Evolutionary conservation across 2,329 filamentous ascomycete species (phyloP).

Genomic region (Alternaria ethzedia): DNA sequence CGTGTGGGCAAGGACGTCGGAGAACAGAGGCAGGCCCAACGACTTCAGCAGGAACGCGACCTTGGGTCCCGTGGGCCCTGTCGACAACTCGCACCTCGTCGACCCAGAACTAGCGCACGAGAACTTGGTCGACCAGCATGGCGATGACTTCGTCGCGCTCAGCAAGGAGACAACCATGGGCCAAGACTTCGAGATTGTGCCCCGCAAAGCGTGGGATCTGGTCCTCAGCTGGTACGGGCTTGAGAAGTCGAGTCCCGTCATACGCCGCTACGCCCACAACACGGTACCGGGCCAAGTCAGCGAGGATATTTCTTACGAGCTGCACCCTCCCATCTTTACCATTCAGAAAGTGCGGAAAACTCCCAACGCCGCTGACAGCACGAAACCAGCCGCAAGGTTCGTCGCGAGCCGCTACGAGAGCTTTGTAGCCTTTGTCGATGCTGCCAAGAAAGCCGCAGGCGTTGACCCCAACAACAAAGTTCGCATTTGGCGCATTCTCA

Average conservation of each 20-base stretch:
- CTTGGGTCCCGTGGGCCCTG: slow-evolving; percentile 73
- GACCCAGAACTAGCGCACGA: slow-evolving; percentile 31
- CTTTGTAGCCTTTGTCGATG: slow-evolving; percentile 76
- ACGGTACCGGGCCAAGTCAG: slow-evolving; percentile 64
- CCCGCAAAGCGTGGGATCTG: slow-evolving; percentile 80
- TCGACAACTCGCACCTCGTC: slow-evolving; percentile 83
- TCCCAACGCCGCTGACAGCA: slow-evolving; percentile 66
- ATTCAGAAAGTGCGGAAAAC: slow-evolving; percentile 78
- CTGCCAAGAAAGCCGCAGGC: slow-evolving; percentile 71
- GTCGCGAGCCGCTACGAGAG: slow-evolving; percentile 73
- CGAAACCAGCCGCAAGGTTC: slow-evolving; percentile 68
- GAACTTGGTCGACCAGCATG: slow-evolving; percentile 47
- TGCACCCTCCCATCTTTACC: slow-evolving; percentile 83
- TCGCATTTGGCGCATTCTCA: slow-evolving; percentile 73
- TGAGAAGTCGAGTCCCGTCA: slow-evolving; percentile 70
- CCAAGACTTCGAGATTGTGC: slow-evolving; percentile 79
- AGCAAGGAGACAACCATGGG: slow-evolving; percentile 68
- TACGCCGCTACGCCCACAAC: slow-evolving; percentile 79
- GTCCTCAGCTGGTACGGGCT: slow-evolving; percentile 84
- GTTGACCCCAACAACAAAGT: slow-evolving; percentile 77
- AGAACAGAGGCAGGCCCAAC: slow-evolving; percentile 50
- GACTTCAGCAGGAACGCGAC: slow-evolving; percentile 65
- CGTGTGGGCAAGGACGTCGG: slow-evolving; percentile 43
- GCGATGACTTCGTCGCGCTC: slow-evolving; percentile 71
- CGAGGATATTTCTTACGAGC: slow-evolving; percentile 79